A percentile compares a stretch with the other conserved stretches of the same genome.
Conservation (phyloP, 129 eudicot species). For the Oenanthe sinensis region DNA sequence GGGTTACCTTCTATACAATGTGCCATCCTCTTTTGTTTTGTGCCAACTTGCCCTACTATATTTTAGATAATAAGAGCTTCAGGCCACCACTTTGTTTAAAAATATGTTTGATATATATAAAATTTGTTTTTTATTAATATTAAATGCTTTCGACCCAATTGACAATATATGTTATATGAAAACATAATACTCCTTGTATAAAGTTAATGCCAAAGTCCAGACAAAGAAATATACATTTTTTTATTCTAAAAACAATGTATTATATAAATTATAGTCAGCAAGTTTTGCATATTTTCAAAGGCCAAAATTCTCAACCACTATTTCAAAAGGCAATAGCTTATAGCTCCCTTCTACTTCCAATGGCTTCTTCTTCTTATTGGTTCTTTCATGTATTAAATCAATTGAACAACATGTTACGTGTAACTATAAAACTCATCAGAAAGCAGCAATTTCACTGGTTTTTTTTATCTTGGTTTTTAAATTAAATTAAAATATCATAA, state of each 20-base stretch:
- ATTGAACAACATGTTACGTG: neutral
- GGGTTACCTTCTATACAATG: too few species aligned
- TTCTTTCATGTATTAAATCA: neutral
- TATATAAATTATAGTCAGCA: neutral
- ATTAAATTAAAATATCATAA: too few species aligned
- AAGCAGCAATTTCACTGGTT: neutral
- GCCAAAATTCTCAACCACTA: neutral
- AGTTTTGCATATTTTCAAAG: neutral
- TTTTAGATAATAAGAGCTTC: neutral
- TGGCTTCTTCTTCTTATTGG: neutral
- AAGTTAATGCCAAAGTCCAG: neutral
- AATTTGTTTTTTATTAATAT: neutral
- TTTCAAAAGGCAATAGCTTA: neutral
- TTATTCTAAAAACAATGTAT: neutral
- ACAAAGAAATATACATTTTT: neutral
- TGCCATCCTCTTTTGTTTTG: neutral
- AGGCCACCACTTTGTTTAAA: neutral
- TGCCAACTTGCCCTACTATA: neutral
- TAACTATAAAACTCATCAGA: neutral
- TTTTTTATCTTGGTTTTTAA: too few species aligned
- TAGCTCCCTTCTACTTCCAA: neutral
- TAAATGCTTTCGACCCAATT: neutral
- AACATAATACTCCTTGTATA: too few species aligned
- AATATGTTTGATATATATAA: neutral
- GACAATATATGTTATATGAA: too few species aligned